Conservation (phyloP, 306 rosid species). For the Castanopsis chinensis region DNA sequence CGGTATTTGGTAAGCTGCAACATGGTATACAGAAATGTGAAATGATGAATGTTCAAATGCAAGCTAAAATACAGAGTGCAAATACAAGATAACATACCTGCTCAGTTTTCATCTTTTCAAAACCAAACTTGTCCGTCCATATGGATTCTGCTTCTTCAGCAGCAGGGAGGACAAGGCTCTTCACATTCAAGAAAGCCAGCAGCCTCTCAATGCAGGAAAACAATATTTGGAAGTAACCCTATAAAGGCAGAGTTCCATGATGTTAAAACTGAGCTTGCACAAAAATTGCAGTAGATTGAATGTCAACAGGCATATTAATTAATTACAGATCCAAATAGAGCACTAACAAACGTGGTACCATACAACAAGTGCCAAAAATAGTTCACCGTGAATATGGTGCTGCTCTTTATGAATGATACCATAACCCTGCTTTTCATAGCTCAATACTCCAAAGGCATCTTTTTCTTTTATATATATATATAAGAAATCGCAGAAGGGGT, state of each 20-base stretch:
- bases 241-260: conserved; percentile 11
- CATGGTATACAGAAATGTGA: conserved; percentile 1
- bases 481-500: too few relatives aligned
- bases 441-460: too few relatives aligned
- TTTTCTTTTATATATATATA: too few relatives aligned
- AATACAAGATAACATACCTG: conserved; percentile 49
- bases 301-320: neutral
- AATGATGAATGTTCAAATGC: neutral
- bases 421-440: neutral
- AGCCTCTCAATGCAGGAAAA: conserved; percentile 89
- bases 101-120: conserved; percentile 66
- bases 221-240: conserved; percentile 95
- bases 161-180: conserved; percentile 85
- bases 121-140: conserved; percentile 88
- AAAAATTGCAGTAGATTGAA: neutral
- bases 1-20: conserved; percentile 78
- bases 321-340: neutral
- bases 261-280: neutral
- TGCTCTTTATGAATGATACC: neutral
- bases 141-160: conserved; percentile 92
- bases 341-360: neutral
- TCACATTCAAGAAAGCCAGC: conserved; percentile 69
- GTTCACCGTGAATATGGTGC: neutral
- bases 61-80: neutral
- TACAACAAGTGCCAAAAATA: neutral